These are phyloP conservation scores for Aspergillus calidoustus DNA, from an alignment of 2,329 filamentous ascomycete species.

Conservation along the genomic window DNA sequence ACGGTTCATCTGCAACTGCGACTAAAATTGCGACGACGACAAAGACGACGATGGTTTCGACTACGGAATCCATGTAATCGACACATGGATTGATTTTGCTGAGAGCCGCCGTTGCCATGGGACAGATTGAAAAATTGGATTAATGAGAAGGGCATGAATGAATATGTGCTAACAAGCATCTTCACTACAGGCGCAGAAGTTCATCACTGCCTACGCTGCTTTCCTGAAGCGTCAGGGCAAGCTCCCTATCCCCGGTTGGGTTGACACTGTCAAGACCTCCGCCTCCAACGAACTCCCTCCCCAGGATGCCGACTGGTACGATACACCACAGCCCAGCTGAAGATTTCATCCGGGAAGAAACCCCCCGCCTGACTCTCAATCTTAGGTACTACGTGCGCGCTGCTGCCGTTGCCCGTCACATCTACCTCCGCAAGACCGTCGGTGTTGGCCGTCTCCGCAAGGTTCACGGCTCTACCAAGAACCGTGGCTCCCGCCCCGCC, in stretches of 20 bases:
- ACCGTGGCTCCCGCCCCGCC: conserved; percentile 88
- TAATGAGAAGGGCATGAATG: background rate
- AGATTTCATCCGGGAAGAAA: background rate
- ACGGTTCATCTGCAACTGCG: conserved; percentile 3
- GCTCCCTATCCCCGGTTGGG: conserved; percentile 80
- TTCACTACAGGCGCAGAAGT: conserved; percentile 63
- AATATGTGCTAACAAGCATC: conserved; percentile 22
- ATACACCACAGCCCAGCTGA: conserved; percentile 37
- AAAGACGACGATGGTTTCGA: background rate
- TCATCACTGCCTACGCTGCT: conserved; percentile 69
- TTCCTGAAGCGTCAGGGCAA: conserved; percentile 75
- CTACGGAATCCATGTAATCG: background rate
- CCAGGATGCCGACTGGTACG: conserved; percentile 98
- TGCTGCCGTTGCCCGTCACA: conserved; percentile 92
- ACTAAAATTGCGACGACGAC: background rate
- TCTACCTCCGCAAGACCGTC: conserved; percentile 99
- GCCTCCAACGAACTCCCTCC: conserved; percentile 96
- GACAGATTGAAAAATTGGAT: background rate
- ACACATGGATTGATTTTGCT: background rate
- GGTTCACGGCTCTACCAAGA: conserved; percentile 95
- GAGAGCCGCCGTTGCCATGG: conserved; percentile 3
- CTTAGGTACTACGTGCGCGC: conserved; percentile 77
- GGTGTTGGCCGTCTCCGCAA: conserved; percentile 97
- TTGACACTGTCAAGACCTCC: conserved; percentile 99
- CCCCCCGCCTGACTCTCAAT: background rate